Percentiles rank a stretch among this genome's conserved stretches.
Evolutionary conservation across 306 rosid genomes (phyloP).

Genomic region (Alnus glutinosa): DNA sequence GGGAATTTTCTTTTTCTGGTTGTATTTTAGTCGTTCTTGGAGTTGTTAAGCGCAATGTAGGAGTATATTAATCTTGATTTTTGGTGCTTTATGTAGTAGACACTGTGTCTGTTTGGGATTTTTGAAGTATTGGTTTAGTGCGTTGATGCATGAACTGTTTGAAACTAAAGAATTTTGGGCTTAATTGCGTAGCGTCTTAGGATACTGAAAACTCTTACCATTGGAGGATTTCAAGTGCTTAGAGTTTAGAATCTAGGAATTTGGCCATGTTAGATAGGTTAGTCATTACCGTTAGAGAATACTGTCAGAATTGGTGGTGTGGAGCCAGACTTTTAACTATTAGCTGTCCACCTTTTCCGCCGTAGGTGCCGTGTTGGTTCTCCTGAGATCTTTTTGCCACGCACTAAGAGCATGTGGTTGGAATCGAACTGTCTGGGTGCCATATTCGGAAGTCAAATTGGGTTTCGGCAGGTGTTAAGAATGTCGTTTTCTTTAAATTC

Average conservation of each 20-base stretch:
- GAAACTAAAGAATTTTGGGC: neutral
- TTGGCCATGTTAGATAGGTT: neutral
- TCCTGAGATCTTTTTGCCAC: neutral
- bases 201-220: neutral
- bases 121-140: constrained; percentile 12
- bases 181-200: neutral
- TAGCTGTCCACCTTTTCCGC: neutral
- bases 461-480: neutral
- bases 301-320: neutral
- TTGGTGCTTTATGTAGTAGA: neutral
- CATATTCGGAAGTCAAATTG: neutral
- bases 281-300: neutral
- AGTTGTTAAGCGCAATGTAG: neutral
- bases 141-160: constrained; percentile 3
- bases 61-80: neutral
- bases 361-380: neutral
- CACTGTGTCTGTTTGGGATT: neutral
- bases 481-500: neutral
- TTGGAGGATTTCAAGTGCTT: neutral
- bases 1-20: neutral
- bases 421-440: neutral
- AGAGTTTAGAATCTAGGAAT: neutral
- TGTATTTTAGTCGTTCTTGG: neutral
- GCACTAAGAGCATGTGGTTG: neutral
- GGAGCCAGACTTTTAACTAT: neutral